Percentiles rank a stretch among this genome's conserved stretches.
Evolutionary conservation across 2,329 filamentous ascomycete species (phyloP).

Genomic region (Fonsecaea nubica): DNA sequence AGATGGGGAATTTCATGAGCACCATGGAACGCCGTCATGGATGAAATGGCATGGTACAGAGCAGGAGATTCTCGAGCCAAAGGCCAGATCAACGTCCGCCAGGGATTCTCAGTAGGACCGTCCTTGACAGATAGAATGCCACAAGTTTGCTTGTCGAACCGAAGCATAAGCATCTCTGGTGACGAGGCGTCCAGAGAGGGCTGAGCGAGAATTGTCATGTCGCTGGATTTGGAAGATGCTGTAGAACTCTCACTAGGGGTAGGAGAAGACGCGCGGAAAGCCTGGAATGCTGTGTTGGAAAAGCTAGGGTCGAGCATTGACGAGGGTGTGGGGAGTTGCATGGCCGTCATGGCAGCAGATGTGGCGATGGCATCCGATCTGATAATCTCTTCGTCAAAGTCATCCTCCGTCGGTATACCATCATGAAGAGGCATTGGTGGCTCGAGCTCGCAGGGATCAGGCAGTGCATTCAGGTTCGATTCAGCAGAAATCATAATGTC

Average conservation of each 20-base stretch:
- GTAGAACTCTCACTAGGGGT: constrained; percentile 45
- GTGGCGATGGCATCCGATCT: constrained; percentile 41
- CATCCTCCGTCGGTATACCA: constrained; percentile 50
- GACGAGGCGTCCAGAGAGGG: constrained; percentile 59
- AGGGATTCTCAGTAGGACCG: constrained; percentile 72
- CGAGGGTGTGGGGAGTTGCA: constrained; percentile 10
- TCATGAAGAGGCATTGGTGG: constrained; percentile 42
- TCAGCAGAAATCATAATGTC: constrained; percentile 56
- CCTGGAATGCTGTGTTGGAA: constrained; percentile 20
- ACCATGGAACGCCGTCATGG: constrained; percentile 71
- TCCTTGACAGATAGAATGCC: constrained; percentile 75
- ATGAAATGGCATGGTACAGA: constrained; percentile 71
- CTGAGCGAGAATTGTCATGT: constrained; percentile 44
- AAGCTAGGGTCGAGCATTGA: constrained; percentile 12
- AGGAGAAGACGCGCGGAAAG: constrained; percentile 43
- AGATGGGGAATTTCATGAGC: constrained; percentile 59
- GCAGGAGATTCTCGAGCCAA: constrained; percentile 68
- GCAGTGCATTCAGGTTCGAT: constrained; percentile 54
- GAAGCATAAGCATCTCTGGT: constrained; percentile 66
- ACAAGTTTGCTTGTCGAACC: constrained; percentile 71
- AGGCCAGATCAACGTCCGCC: constrained; percentile 74
- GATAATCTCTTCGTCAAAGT: constrained; percentile 65
- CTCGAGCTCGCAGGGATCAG: constrained; percentile 43
- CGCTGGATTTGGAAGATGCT: constrained; percentile 41
- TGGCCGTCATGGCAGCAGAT: constrained; percentile 22